A percentile compares a stretch with the other conserved stretches of the same genome.
phyloP scores from a whole-genome alignment of 768 basidiomycete genomes.

The Amanita pallidorosea region DNA sequence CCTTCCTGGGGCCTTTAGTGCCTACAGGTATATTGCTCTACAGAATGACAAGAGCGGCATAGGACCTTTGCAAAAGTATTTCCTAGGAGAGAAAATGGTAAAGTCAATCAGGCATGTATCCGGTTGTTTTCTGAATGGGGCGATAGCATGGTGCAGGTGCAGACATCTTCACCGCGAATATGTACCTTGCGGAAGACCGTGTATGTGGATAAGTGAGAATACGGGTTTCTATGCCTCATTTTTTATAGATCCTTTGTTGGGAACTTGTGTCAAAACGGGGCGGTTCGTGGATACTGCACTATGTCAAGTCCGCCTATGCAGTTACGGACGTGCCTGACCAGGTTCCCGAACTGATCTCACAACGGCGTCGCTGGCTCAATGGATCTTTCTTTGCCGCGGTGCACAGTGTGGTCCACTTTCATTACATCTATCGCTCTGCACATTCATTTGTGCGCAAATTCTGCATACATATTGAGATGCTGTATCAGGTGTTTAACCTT shows the following conservation, averaged over 20 bases:
- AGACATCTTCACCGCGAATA: slow-evolving; percentile 92
- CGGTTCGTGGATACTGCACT: slow-evolving; percentile 87
- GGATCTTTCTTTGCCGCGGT: slow-evolving; percentile 97
- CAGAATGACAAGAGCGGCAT: slow-evolving; percentile 78
- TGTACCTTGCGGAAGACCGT: slow-evolving; percentile 92
- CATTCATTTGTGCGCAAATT: slow-evolving; percentile 77
- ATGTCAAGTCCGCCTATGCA: slow-evolving; percentile 90
- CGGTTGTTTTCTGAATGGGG: background rate
- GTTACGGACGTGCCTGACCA: slow-evolving; percentile 92
- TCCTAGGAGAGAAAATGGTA: slow-evolving; percentile 94
- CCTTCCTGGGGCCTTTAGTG: slow-evolving; percentile 86
- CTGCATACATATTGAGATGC: slow-evolving; percentile 90
- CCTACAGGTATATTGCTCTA: slow-evolving; percentile 83
- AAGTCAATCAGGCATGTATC: slow-evolving; percentile 10
- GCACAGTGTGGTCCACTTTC: slow-evolving; percentile 86
- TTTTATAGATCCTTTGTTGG: slow-evolving; percentile 79
- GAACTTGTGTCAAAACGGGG: slow-evolving; percentile 94
- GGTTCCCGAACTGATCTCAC: slow-evolving; percentile 89
- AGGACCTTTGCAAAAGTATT: slow-evolving; percentile 92
- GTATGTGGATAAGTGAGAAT: slow-evolving; percentile 20
- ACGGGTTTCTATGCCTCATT: background rate
- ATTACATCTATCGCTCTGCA: slow-evolving; percentile 88
- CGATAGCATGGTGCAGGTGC: slow-evolving; percentile 66
- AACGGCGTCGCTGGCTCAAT: slow-evolving; percentile 94
- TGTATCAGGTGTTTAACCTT: slow-evolving; percentile 85